A percentile compares a stretch with the other conserved stretches of the same genome.
phyloP scores from a whole-genome alignment of 1,284 basidiomycete genomes.

The Inonotus hispidus region DNA sequence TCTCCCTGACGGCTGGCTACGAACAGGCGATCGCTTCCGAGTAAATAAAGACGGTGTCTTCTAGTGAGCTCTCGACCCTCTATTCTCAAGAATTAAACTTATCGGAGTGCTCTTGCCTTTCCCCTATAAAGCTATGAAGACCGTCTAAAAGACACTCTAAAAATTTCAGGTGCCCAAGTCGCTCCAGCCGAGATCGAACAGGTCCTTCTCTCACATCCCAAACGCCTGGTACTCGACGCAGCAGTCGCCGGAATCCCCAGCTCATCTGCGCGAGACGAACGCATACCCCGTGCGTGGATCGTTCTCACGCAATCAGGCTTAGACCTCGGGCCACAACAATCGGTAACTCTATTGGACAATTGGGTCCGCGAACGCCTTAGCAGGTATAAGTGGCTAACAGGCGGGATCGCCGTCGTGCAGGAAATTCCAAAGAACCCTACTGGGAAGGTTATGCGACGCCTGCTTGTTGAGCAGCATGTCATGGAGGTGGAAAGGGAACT shows the following conservation, averaged over 20 bases:
- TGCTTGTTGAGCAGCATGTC: conserved; percentile 54
- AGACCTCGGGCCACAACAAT: conserved; percentile 38
- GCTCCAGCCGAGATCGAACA: conserved; percentile 26
- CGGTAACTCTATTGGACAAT: conserved; percentile 42
- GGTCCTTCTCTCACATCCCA: conserved; percentile 21
- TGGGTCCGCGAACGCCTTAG: conserved; percentile 61
- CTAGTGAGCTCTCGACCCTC: conserved; percentile 41
- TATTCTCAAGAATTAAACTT: neutral
- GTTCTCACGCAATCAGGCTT: conserved; percentile 53
- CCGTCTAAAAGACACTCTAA: conserved; percentile 22
- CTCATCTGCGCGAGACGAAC: conserved; percentile 24
- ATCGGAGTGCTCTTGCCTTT: neutral
- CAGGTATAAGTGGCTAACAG: conserved; percentile 66
- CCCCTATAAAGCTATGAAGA: conserved; percentile 15
- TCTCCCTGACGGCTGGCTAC: conserved; percentile 57
- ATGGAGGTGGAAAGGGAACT: conserved; percentile 15
- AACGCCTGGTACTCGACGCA: conserved; percentile 21
- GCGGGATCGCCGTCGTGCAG: conserved; percentile 59
- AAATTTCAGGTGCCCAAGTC: conserved; percentile 25
- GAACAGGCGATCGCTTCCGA: conserved; percentile 64
- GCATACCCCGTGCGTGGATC: conserved; percentile 68
- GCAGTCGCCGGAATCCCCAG: conserved; percentile 23
- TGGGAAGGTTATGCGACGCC: conserved; percentile 58
- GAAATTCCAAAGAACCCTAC: conserved; percentile 69
- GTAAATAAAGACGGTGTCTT: conserved; percentile 54